A percentile compares a stretch with the other conserved stretches of the same genome.
Evolutionary conservation across 2,329 filamentous ascomycete species (phyloP).

Genomic region (Thermoascus crustaceus): DNA sequence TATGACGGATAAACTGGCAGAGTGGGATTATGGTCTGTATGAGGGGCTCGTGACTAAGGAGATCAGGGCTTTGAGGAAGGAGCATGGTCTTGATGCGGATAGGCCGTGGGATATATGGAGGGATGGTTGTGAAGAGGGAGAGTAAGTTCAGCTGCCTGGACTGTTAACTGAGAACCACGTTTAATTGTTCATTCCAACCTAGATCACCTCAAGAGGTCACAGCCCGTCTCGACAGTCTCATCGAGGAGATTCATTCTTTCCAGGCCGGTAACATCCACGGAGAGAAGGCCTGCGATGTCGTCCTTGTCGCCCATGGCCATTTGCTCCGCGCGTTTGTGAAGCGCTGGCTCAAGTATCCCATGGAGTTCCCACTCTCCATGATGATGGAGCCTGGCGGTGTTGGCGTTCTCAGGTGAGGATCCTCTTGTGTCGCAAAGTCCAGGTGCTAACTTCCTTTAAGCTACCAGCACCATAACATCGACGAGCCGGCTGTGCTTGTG

Average conservation of each 20-base stretch:
- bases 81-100: conserved; percentile 42
- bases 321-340: conserved; percentile 41
- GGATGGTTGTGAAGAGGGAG: conserved; percentile 51
- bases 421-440: too few relatives aligned
- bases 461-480: conserved; percentile 31
- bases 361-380: conserved; percentile 35
- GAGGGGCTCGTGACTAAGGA: conserved; percentile 49
- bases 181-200: conserved; percentile 3
- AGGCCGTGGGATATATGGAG: conserved; percentile 50
- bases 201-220: conserved; percentile 31
- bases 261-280: conserved; percentile 35
- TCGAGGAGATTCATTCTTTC: conserved; percentile 32
- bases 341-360: conserved; percentile 37
- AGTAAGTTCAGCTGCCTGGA: conserved; percentile 29
- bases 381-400: conserved; percentile 40
- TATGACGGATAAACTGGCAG: conserved; percentile 45
- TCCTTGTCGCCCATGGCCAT: conserved; percentile 37
- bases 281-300: conserved; percentile 30
- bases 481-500: conserved; percentile 34
- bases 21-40: conserved; percentile 58
- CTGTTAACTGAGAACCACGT: not conserved
- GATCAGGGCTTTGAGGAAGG: conserved; percentile 41
- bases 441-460: conserved; percentile 10
- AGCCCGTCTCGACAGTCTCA: conserved; percentile 35
- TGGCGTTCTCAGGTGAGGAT: conserved; percentile 36